Evolutionary conservation across 371 early-diverging fungal genomes (phyloP).

Genomic region (Mortierella sp.): DNA sequence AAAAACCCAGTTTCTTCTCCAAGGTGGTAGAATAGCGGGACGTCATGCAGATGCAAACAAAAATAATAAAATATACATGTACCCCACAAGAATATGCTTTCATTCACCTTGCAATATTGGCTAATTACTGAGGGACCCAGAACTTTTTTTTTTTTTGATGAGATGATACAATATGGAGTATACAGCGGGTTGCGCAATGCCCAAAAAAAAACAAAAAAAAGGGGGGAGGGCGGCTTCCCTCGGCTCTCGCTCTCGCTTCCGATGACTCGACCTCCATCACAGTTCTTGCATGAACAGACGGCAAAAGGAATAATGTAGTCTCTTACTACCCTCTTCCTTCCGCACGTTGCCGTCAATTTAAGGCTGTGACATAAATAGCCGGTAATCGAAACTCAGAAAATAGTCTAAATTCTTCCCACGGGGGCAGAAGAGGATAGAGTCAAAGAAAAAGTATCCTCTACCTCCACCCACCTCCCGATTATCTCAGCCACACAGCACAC

Average conservation of each 20-base stretch:
- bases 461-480: background rate
- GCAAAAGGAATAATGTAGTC: background rate
- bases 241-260: background rate
- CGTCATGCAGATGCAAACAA: background rate
- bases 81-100: background rate
- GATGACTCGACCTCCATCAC: background rate
- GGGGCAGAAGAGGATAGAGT: background rate
- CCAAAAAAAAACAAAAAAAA: slow-evolving; percentile 1
- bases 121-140: background rate
- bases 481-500: background rate
- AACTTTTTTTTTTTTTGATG: slow-evolving; percentile 12
- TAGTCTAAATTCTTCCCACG: slow-evolving; percentile 18
- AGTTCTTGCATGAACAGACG: background rate
- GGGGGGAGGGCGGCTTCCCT: background rate
- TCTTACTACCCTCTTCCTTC: background rate
- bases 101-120: background rate
- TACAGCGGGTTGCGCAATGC: no score
- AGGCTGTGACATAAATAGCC: background rate
- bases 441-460: background rate
- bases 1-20: background rate
- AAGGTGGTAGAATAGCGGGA: background rate
- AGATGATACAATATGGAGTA: background rate
- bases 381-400: background rate
- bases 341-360: slow-evolving; percentile 1
- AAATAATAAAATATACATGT: background rate